Base-by-base conservation (phyloP, 2,329 filamentous ascomycete species). In the Geosmithia putterillii region DNA sequence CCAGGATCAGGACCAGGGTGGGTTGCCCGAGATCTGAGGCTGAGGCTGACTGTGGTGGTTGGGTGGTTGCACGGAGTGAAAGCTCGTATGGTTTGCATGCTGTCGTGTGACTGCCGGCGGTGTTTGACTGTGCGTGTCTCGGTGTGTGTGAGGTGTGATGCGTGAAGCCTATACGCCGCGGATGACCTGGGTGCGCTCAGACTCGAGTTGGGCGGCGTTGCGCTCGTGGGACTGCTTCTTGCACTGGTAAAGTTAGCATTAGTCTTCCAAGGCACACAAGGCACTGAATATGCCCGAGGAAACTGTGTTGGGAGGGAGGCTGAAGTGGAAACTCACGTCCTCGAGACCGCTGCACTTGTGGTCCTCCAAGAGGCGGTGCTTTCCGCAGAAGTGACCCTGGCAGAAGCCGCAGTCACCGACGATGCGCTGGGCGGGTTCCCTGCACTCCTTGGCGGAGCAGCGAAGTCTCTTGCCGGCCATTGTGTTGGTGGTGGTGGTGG, bases 401-500 rank as follows among this genome's bases (percentile, higher is more conserved):
- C 92, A 98, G 72, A 96, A 96, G 48, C 81, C 83, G 67, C 92
- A 98, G 69, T 96, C 90, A 44, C 92, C 92, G 46, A 95, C 86
- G 57, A 98, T 95, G 51, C 86, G 83, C 64, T 95, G 89, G 15
- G 88, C 89, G 23, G 77, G 76, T 54, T 87, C 81, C 60, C 80
- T 86, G 79, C 92, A 96, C 53, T 88, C 81, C 66, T 90, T 89
- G 70, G 86, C 88, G 51, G 74, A 83, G 73, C 92, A 96, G 54
- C 85, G 81, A 53, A 83, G 79, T 73, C 85, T 87, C 69, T 83
- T 86, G 48, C 80, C 74, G 50, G 81, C 76, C 76, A 80, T 81
- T 51, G 43, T 65, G 43, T 22, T 35, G 39, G 19, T 25, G 23
- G 19, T 41, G 25, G 15, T 32, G n/a, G 21, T 28, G 25, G 21